Evolutionary conservation across 2,329 filamentous ascomycete genomes (phyloP), one percentile per base, ranked within the genome.

Genomic region (Apiospora arundinis): DNA sequence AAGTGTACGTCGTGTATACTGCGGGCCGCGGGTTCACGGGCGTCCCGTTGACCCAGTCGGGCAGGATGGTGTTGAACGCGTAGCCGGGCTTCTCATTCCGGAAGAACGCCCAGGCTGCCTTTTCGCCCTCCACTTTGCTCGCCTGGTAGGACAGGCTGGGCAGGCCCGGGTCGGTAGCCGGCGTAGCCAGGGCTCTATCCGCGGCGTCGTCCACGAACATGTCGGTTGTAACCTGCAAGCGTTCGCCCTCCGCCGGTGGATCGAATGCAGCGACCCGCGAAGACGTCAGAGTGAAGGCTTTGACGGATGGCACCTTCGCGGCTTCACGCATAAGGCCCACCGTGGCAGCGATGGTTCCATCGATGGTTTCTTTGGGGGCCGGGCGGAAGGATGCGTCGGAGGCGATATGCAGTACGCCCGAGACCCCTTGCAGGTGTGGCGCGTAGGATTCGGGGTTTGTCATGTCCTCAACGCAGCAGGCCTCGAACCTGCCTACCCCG

Each of bases 271-370:
- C 56, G 9, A 63, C 56, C 5, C 56, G 56, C 18, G 56, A 63
- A 21, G 56, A 63, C 9, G 56, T 63, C 21, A 63, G 28, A 8
- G 32, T 40, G 9, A 63, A 63, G 56, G 56, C 56, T 32, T 40
- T 63, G 18, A 63, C 32, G 32, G 56, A 40, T 5, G 56, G 28
- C 32, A 63, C 32, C 56, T 63, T 63, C 3, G 56, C 56, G 9
- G 56, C 56, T 40, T 63, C 56, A 18, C 56, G 56, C 56, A 63
- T 23, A 21, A 63, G 56, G 32, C 56, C 56, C 32, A 63, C 56
- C 2, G 56, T 63, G 32, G 56, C 56, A 18, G 56, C 32, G 56
- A 63, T 32, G 56, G 56, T 63, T n/a, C 56, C 56, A 32, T 63
- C 56, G 56, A 63, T 40, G 56, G 32, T 63, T n/a, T 63, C 56